A percentile compares a stretch with the other conserved stretches of the same genome.
These are phyloP conservation scores for Scenedesmus sp. DNA, from an alignment of 163 green algal species.

Conservation along the genomic window DNA sequence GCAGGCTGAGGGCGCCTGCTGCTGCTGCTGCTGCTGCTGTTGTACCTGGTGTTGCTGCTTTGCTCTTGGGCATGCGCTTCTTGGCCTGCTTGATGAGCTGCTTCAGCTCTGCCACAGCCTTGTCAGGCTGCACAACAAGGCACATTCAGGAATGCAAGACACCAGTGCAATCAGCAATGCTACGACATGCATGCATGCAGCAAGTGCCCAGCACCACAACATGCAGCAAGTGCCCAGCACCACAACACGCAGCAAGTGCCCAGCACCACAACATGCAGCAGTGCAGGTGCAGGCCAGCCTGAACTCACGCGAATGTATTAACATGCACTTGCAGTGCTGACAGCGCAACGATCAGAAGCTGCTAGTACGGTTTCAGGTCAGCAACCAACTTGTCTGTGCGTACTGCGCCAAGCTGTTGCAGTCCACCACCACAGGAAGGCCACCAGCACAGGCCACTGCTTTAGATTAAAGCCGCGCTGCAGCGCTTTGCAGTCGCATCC, in stretches of 20 bases:
- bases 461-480: too few relatives aligned
- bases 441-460: too few relatives aligned
- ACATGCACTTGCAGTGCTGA: too few relatives aligned
- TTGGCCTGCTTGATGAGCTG: conserved; percentile 30
- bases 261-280: neutral
- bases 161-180: neutral
- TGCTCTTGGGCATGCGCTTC: conserved; percentile 9
- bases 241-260: neutral
- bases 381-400: too few relatives aligned
- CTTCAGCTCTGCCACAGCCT: conserved; percentile 28
- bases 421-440: too few relatives aligned
- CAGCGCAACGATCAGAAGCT: too few relatives aligned
- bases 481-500: too few relatives aligned
- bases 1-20: neutral
- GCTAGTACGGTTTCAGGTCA: too few relatives aligned
- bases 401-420: too few relatives aligned
- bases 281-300: neutral
- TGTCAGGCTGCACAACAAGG: conserved; percentile 14
- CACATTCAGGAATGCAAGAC: neutral
- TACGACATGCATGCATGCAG: neutral
- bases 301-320: neutral
- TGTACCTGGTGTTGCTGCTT: neutral
- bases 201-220: neutral
- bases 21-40: conserved; percentile 35
- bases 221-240: too few relatives aligned